Percentiles rank a stretch among this genome's conserved stretches.
Conservation (phyloP, 73 alveolate species). For the Stentor roeselii region DNA sequence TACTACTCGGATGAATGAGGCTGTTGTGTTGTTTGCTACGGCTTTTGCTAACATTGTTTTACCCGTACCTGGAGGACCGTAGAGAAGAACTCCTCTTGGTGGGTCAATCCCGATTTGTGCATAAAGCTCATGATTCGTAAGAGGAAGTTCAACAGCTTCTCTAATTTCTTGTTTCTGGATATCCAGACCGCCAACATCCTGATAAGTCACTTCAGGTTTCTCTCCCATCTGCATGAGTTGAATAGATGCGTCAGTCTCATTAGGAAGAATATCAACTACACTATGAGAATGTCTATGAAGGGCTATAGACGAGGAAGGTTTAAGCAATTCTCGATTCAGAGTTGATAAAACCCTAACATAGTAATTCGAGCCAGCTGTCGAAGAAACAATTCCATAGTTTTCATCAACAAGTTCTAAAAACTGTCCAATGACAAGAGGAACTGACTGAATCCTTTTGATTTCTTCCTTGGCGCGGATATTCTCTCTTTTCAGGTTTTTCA, state of each 20-base stretch:
- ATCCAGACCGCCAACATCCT: slow-evolving; percentile 98
- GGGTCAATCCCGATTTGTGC: slow-evolving; percentile 99
- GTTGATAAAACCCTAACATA: slow-evolving; percentile 98
- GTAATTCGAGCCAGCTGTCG: slow-evolving; percentile 95
- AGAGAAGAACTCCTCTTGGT: slow-evolving; percentile 97
- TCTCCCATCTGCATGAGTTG: slow-evolving; percentile 93
- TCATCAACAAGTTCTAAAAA: slow-evolving; percentile 98
- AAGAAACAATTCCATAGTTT: slow-evolving; percentile 93
- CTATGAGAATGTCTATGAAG: slow-evolving; percentile 98
- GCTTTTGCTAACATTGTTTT: slow-evolving; percentile 99
- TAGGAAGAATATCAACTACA: slow-evolving; percentile 99
- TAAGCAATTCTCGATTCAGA: slow-evolving; percentile 95
- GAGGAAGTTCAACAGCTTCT: slow-evolving; percentile 99
- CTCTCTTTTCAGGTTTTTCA: slow-evolving; percentile 95
- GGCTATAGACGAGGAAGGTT: slow-evolving; percentile 98
- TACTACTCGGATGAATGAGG: slow-evolving; percentile 96
- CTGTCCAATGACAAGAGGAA: slow-evolving; percentile 93
- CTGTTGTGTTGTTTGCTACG: slow-evolving; percentile 97
- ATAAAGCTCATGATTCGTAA: slow-evolving; percentile 97
- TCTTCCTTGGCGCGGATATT: slow-evolving; percentile 96
- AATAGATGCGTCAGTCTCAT: slow-evolving; percentile 95
- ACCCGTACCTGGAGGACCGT: slow-evolving; percentile 99
- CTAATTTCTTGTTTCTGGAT: slow-evolving; percentile 98
- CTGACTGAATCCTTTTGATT: slow-evolving; percentile 89
- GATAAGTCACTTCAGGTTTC: slow-evolving; percentile 99